Base-by-base conservation (phyloP, 2,329 filamentous ascomycete genomes). In the Claviceps maximensis region DNA sequence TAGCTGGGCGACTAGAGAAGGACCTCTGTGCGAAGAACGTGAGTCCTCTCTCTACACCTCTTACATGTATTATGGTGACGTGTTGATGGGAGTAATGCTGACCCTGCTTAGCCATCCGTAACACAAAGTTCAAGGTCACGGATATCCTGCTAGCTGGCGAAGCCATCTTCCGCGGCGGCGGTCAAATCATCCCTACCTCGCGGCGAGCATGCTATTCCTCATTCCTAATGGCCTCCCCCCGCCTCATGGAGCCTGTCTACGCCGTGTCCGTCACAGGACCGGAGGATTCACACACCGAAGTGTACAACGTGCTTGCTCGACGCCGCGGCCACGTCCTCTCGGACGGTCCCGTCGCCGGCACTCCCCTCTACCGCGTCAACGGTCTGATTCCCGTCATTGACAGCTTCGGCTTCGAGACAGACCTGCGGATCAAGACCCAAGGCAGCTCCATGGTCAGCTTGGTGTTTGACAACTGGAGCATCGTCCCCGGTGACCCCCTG, bases 21-120 rank as follows among this genome's bases (percentile, higher is more conserved):
- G 93, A 0, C 93, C 93, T 19, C 76, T 98, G 27, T 97, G 93
- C 68, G 93, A 98, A 84, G 93, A 98, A 74, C 93, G 86, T 89
- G 74, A 79, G 86, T 12, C 36, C 21, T 15, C 23, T 13, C 4
- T n/a, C 17, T 17, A 19, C 45, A 4, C 40, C 12, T 8, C 19
- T n/a, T 5, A 6, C 19, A 4, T 19, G 3, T 17, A 10, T 23
- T 10, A 19, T 55, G 42, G 47, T 51, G n/a, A n/a, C 7, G 31
- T 40, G 29, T 2, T 25, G n/a, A 47, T 47, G 44, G 48, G 19
- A 50, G 19, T 2, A 7, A 19, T 13, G 33, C 57, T 58, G 40
- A 58, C 51, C 49, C 1, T 45, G 10, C 46, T 58, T 63, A 89
- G 86, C 93, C 36, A 97, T 98, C 64, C 90, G 93, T 61, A 98